Evolutionary conservation across 2,329 filamentous ascomycete genomes (phyloP).

Genomic region (Aaosphaeria pasadenensis): DNA sequence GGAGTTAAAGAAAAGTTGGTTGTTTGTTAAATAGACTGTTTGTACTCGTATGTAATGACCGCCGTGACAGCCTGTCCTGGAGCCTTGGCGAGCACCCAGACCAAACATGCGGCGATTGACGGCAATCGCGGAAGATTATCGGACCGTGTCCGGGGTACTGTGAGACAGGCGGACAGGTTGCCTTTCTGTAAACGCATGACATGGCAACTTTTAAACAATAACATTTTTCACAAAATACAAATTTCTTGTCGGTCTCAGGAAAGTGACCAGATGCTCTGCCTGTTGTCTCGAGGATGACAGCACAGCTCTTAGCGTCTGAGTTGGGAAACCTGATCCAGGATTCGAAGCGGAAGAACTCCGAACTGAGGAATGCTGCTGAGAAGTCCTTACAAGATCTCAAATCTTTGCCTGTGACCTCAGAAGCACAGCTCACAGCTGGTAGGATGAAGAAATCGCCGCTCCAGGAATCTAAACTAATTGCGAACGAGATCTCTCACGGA

Average conservation of each 20-base stretch:
- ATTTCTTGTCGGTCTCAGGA: background rate
- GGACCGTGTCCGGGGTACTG: background rate
- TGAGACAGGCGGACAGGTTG: slow-evolving; percentile 1
- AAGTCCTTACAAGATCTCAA: slow-evolving; percentile 90
- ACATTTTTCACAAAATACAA: background rate
- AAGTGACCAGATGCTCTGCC: slow-evolving; percentile 19
- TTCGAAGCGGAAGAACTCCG: slow-evolving; percentile 90
- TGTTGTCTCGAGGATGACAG: slow-evolving; percentile 65
- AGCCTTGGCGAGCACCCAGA: no score
- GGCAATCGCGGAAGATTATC: background rate
- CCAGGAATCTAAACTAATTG: slow-evolving; percentile 16
- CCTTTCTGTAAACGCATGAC: slow-evolving; percentile 1
- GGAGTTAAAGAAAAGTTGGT: no score
- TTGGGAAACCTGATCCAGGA: slow-evolving; percentile 89
- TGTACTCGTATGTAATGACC: no score
- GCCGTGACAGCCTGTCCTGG: no score
- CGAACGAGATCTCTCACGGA: slow-evolving; percentile 72
- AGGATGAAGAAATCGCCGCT: slow-evolving; percentile 11
- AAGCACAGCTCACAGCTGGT: slow-evolving; percentile 73
- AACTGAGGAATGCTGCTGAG: slow-evolving; percentile 87
- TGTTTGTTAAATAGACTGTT: no score
- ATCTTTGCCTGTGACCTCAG: slow-evolving; percentile 67
- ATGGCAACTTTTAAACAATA: background rate
- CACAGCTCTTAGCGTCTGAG: slow-evolving; percentile 84
- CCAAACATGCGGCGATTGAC: no score